Conservation (phyloP, 148 eudicot genomes). For the Hydrangea macrophylla region DNA sequence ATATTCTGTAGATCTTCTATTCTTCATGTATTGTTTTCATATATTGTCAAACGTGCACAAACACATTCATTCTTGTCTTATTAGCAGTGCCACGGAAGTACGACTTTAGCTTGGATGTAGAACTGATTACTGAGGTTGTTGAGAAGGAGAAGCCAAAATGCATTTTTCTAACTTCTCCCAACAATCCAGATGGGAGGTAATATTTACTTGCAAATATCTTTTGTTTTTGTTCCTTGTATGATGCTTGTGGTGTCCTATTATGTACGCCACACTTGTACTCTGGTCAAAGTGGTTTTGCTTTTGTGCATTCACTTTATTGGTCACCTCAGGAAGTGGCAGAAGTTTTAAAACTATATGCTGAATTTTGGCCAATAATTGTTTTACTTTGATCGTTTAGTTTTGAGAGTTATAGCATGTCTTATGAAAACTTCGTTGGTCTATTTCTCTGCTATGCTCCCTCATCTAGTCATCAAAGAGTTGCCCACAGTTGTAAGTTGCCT, state of each 20-base stretch:
- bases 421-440: not conserved
- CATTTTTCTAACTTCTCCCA: constrained; percentile 94
- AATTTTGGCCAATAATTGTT: not conserved
- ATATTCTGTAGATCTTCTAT: constrained; percentile 8
- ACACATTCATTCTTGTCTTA: constrained; percentile 1
- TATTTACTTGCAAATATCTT: not conserved
- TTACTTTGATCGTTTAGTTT: not conserved
- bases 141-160: constrained; percentile 85
- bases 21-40: not conserved
- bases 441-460: not conserved
- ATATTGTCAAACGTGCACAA: constrained; percentile 3
- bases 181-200: constrained; percentile 99
- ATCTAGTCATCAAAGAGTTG: not conserved
- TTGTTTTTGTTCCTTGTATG: not conserved
- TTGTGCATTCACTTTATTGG: not conserved
- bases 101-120: constrained; percentile 87
- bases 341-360: not conserved
- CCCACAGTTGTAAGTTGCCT: not conserved
- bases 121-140: constrained; percentile 54
- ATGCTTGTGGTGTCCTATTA: not conserved
- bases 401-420: not conserved
- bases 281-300: not conserved
- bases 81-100: constrained; percentile 71
- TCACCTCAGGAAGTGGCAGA: not conserved
- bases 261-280: not conserved